Base-by-base conservation (phyloP, 1,139 yeast species). In the Sugiyamaella japonica region DNA sequence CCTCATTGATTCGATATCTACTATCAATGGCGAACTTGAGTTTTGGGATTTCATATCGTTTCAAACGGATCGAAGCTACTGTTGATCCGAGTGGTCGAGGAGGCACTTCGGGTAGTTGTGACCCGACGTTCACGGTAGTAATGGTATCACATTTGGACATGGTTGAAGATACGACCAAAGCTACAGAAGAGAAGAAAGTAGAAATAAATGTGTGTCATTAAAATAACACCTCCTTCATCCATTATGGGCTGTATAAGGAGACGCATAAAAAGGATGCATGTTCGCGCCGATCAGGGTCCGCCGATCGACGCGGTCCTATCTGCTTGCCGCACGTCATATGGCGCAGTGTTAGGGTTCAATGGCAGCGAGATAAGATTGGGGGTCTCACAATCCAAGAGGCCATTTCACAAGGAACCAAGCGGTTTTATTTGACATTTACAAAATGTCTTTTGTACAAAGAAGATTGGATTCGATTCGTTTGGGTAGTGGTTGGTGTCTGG, bases 11-110 rank as follows among this genome's bases (percentile, higher is more conserved):
- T 52, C 77, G 75, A 70, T 89, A 90, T 47, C 89, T 73, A 1
- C 80, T 71, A 57, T 85, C 86, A 45, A 89, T 76, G 40, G 82
- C 82, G 68, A 90, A 88, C 13, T 55, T 42, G 17, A 45, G 28
- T 23, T 15, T 28, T 7, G 49, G 49, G 6, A 34, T 15, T 32
- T 45, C 42, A 23, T 25, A 20, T n/a, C 49, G 15, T 15, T 45
- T 25, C 34, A 45, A n/a, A 2, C 41, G 10, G 34, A 45, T 45
- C 3, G 49, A 45, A 13, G 41, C 42, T 1, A 45, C 49, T 8
- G 49, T 45, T 8, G 49, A 45, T 12, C 49, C 49, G 8, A 45
- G 34, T 5, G 49, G 49, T 8, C 38, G 39, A 32, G 31, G 31
- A 15, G 48, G 48, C 16, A 23, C 31, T 12, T 17, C 15, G 17